Evolutionary conservation across 2,329 filamentous ascomycete genomes (phyloP).

Genomic region (Trichothecium sympodiale): DNA sequence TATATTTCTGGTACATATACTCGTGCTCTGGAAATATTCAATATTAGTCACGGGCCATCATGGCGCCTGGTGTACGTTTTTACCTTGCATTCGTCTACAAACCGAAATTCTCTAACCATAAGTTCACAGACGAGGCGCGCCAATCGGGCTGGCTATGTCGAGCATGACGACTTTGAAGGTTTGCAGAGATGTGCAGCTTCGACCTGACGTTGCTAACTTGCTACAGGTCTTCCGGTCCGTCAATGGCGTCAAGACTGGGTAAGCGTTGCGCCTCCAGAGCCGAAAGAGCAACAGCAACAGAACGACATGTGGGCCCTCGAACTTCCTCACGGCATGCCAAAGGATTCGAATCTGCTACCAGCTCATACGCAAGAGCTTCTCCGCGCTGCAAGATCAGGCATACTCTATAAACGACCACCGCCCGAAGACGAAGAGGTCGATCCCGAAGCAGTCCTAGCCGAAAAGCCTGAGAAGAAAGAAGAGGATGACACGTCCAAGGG

Average conservation of each 20-base stretch:
- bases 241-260: slow-evolving; percentile 74
- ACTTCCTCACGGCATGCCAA: slow-evolving; percentile 70
- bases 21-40: no score
- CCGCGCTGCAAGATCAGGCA: slow-evolving; percentile 67
- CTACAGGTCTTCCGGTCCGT: slow-evolving; percentile 68
- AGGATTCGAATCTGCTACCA: slow-evolving; percentile 67
- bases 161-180: slow-evolving; percentile 54
- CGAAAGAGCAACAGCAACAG: slow-evolving; percentile 50
- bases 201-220: slow-evolving; percentile 1
- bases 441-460: slow-evolving; percentile 28
- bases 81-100: not conserved
- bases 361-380: slow-evolving; percentile 75
- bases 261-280: slow-evolving; percentile 53
- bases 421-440: slow-evolving; percentile 49
- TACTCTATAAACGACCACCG: slow-evolving; percentile 61
- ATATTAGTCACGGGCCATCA: slow-evolving; percentile 7
- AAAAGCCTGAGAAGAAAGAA: slow-evolving; percentile 51
- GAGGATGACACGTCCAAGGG: slow-evolving; percentile 45
- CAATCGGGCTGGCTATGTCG: slow-evolving; percentile 42
- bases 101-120: slow-evolving; percentile 6
- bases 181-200: no score
- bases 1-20: no score
- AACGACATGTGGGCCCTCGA: slow-evolving; percentile 66
- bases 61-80: slow-evolving; percentile 27
- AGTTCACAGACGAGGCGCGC: slow-evolving; percentile 41